A percentile compares a stretch with the other conserved stretches of the same genome.
phyloP scores from a whole-genome alignment of 768 basidiomycete genomes.

The Dioszegia hungarica region DNA sequence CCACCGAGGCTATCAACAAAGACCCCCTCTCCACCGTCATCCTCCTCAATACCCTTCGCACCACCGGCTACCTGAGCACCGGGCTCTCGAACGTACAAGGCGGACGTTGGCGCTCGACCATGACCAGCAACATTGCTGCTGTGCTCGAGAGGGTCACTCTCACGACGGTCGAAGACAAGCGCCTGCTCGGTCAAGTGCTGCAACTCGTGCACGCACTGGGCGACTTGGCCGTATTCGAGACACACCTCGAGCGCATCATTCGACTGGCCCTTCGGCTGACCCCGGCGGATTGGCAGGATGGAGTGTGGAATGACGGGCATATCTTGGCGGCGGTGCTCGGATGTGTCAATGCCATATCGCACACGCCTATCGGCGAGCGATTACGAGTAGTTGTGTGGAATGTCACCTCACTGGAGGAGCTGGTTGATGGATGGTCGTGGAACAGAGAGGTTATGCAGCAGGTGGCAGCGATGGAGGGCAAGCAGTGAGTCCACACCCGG shows the following conservation, averaged over 20 bases:
- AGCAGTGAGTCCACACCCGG: constrained; percentile 14
- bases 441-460: constrained; percentile 30
- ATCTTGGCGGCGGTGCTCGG: constrained; percentile 14
- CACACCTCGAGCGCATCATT: constrained; percentile 10
- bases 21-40: constrained; percentile 35
- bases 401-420: background rate
- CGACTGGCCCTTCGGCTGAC: background rate
- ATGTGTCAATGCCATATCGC: background rate
- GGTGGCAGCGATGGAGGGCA: constrained; percentile 13
- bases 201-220: constrained; percentile 21
- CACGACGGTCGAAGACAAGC: constrained; percentile 8
- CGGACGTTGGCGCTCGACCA: constrained; percentile 38
- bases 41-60: constrained; percentile 44
- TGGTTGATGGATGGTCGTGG: constrained; percentile 28
- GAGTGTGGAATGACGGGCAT: constrained; percentile 28
- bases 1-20: constrained; percentile 8
- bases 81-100: constrained; percentile 45
- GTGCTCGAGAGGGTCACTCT: constrained; percentile 11
- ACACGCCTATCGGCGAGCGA: background rate
- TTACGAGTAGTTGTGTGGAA: constrained; percentile 3
- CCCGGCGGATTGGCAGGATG: constrained; percentile 18
- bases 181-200: constrained; percentile 19
- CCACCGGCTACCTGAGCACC: constrained; percentile 37
- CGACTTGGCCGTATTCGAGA: constrained; percentile 12
- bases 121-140: background rate